Conservation (phyloP, 2,329 filamentous ascomycete genomes). For the Monosporascus sp. region DNA sequence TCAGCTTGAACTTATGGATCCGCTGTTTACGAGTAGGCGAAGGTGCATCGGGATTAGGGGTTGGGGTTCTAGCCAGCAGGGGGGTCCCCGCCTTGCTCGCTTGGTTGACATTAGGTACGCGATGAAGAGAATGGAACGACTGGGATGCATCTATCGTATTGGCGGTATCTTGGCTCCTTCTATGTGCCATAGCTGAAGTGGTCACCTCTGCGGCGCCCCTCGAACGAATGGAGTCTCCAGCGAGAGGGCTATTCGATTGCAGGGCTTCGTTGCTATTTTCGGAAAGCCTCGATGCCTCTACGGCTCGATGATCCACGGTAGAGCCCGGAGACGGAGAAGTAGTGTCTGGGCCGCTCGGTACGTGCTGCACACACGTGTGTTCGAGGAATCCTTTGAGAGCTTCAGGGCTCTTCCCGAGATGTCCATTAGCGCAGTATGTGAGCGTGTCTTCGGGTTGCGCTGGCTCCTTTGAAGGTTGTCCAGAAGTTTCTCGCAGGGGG, state of each 20-base stretch:
- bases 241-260: background rate
- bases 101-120: background rate
- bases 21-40: constrained; percentile 8
- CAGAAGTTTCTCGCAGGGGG: background rate
- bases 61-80: background rate
- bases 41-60: constrained; percentile 4
- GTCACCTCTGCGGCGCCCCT: background rate
- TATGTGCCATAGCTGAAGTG: background rate
- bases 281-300: background rate
- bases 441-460: background rate
- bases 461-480: background rate
- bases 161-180: background rate
- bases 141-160: background rate
- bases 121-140: background rate
- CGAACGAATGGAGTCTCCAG: background rate
- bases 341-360: background rate
- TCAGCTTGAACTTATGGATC: constrained; percentile 15
- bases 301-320: background rate
- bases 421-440: background rate
- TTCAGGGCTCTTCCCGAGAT: background rate
- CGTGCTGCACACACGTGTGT: background rate
- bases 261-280: background rate
- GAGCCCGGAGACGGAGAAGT: background rate
- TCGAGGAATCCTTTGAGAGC: background rate
- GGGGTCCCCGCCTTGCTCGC: background rate